Evolutionary conservation across 148 eudicot genomes (phyloP).

Genomic region (Vaccinium darrowii): DNA sequence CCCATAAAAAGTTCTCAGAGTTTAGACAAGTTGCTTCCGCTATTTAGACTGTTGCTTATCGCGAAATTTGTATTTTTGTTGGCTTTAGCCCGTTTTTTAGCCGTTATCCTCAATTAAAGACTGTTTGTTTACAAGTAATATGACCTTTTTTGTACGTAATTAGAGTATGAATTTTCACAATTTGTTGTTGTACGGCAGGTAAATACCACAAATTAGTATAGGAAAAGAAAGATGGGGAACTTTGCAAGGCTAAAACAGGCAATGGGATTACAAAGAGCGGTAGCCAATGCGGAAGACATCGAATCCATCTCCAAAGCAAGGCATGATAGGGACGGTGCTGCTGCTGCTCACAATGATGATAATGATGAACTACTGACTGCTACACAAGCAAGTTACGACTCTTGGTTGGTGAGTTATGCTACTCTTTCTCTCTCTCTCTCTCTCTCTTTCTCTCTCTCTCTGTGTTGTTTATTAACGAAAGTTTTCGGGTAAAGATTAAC

Average conservation of each 20-base stretch:
- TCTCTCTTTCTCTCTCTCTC: no score
- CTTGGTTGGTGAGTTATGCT: slow-evolving; percentile 22
- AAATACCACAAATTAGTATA: not conserved
- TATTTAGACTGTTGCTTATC: no score
- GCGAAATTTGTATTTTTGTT: no score
- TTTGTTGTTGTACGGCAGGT: not conserved
- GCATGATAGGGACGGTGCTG: slow-evolving; percentile 19
- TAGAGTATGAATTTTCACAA: not conserved
- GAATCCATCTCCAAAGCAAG: slow-evolving; percentile 26
- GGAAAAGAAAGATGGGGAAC: slow-evolving; percentile 28
- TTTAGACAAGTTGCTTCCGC: no score
- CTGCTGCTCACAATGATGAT: not conserved
- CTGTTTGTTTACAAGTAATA: not conserved
- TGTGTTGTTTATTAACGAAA: no score
- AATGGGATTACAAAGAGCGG: slow-evolving; percentile 26
- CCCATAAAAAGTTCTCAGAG: no score
- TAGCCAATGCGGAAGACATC: not conserved
- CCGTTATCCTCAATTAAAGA: no score
- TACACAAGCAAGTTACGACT: slow-evolving; percentile 16
- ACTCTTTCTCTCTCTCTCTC: no score
- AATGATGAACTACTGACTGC: not conserved
- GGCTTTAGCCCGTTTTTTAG: no score
- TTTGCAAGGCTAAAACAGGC: slow-evolving; percentile 31
- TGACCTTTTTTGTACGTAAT: not conserved
- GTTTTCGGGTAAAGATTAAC: no score